phyloP scores from a whole-genome alignment of 2,329 filamentous ascomycete genomes.

The Xylaria sp. region DNA sequence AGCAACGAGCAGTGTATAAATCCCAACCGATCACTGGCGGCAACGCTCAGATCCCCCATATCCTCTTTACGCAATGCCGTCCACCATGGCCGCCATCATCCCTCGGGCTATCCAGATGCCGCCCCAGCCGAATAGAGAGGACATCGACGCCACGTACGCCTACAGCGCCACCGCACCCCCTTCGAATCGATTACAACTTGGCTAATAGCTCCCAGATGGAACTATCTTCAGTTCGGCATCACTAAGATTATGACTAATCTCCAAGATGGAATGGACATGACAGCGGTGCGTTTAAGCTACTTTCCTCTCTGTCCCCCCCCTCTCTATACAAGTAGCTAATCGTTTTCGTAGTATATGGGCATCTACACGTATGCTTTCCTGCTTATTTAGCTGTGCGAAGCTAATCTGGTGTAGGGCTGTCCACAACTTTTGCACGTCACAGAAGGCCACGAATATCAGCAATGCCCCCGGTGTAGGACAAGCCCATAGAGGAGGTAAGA shows the following conservation, averaged over 20 bases:
- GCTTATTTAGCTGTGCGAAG: conserved; percentile 5
- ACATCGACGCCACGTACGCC: conserved; percentile 64
- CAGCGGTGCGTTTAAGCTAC: conserved; percentile 67
- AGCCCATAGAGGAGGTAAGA: conserved; percentile 77
- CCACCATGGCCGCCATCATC: conserved; percentile 49
- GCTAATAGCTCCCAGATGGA: conserved; percentile 72
- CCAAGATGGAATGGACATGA: conserved; percentile 92
- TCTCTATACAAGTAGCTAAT: conserved; percentile 26
- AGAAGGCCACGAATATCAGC: conserved; percentile 82
- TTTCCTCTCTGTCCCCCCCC: too few relatives aligned
- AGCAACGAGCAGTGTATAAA: conserved; percentile 3
- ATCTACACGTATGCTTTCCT: conserved; percentile 79
- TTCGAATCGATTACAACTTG: conserved; percentile 31
- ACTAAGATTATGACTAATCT: conserved; percentile 93
- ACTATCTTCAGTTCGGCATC: conserved; percentile 87
- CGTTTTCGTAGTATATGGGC: conserved; percentile 80
- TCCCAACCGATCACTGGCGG: conserved; percentile 32
- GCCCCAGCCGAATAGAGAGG: conserved; percentile 69
- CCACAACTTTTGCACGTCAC: conserved; percentile 99
- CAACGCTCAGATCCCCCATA: conserved; percentile 32
- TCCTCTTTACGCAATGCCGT: conserved; percentile 20
- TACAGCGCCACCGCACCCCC: not conserved
- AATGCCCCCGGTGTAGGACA: conserved; percentile 55
- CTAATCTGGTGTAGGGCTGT: conserved; percentile 74
- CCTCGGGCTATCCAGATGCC: conserved; percentile 61